Percentiles rank a stretch among this genome's conserved stretches.
These are phyloP conservation scores for Solanum piurae DNA, from an alignment of 257 asterid species.

Conservation along the genomic window DNA sequence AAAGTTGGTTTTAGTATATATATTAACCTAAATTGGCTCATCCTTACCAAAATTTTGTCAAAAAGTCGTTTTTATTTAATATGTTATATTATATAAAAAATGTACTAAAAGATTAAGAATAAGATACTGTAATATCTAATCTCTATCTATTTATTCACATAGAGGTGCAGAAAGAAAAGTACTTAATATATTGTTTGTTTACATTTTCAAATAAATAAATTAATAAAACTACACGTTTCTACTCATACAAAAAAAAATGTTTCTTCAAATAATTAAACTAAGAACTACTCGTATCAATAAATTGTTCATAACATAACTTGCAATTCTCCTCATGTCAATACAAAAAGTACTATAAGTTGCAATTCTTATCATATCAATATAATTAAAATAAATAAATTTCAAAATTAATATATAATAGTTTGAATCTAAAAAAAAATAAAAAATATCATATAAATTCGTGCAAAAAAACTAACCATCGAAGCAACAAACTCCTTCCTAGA, in stretches of 20 bases:
- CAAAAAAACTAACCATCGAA: neutral
- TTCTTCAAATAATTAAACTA: no score
- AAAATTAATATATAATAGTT: neutral
- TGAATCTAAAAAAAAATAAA: no score
- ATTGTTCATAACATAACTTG: no score
- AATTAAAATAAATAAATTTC: neutral
- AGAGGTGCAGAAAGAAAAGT: neutral
- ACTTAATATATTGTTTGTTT: neutral
- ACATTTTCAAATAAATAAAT: neutral
- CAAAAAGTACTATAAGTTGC: neutral
- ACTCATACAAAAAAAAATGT: neutral
- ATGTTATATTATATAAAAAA: neutral
- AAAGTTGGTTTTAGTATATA: no score
- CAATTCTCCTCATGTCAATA: no score
- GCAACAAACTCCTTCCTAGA: neutral
- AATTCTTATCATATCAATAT: neutral
- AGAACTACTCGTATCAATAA: neutral
- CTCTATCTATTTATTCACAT: neutral
- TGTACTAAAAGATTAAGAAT: neutral
- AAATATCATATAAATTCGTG: no score
- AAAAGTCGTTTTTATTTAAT: neutral
- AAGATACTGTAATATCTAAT: neutral
- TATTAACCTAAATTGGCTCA: neutral
- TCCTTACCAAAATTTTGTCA: neutral
- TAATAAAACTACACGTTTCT: neutral